phyloP scores from a whole-genome alignment of 305 asterid genomes.

The Fraxinus greggii region DNA sequence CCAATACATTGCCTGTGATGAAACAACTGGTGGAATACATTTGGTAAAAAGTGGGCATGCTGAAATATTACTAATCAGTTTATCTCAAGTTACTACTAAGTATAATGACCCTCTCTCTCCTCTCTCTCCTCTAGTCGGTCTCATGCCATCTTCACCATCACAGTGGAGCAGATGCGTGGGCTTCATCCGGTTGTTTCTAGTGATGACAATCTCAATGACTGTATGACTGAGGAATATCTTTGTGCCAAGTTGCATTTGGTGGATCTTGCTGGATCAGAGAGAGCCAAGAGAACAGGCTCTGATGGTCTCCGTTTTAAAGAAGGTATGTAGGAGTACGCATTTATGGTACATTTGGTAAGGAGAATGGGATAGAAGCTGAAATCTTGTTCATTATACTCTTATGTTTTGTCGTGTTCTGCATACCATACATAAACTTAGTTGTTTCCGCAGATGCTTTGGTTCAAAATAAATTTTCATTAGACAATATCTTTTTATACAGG shows the following conservation, averaged over 20 bases:
- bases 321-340: conserved; percentile 43
- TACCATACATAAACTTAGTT: background rate
- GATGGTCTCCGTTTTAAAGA: conserved; percentile 98
- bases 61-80: background rate
- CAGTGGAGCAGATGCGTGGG: conserved; percentile 87
- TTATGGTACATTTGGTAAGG: conserved; percentile 8
- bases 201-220: conserved; percentile 53
- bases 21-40: background rate
- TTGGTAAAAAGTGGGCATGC: background rate
- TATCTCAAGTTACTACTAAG: background rate
- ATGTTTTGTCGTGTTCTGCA: background rate
- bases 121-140: conserved; percentile 65
- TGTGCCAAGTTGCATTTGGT: conserved; percentile 99
- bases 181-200: conserved; percentile 43
- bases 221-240: conserved; percentile 84
- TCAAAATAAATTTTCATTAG: conserved; percentile 14
- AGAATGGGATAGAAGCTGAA: background rate
- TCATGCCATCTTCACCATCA: conserved; percentile 95
- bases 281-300: conserved; percentile 98
- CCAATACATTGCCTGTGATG: background rate
- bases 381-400: background rate
- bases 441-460: conserved; percentile 14
- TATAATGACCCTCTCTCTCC: background rate
- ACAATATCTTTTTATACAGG: conserved; percentile 48
- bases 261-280: conserved; percentile 99